A percentile compares a stretch with the other conserved stretches of the same genome.
Conservation (phyloP, 305 asterid species). For the Fraxinus floribunda region DNA sequence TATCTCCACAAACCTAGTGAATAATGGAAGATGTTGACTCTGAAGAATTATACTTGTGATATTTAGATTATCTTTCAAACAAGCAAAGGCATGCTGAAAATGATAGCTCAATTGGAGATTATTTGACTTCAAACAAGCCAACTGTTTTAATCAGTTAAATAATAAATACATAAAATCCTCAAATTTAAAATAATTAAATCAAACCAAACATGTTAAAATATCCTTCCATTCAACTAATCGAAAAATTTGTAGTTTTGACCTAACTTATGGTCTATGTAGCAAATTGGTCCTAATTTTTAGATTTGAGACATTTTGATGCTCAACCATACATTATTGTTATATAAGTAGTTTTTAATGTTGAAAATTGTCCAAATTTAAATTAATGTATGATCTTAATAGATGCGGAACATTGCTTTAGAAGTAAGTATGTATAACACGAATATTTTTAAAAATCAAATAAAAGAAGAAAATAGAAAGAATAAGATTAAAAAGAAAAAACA, state of each 20-base stretch:
- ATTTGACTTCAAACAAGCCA: conserved; percentile 29
- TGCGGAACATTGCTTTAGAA: neutral
- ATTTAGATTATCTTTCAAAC: conserved; percentile 9
- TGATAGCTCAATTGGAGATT: conserved; percentile 21
- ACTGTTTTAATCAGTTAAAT: neutral
- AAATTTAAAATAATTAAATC: neutral
- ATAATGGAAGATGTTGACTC: conserved; percentile 20
- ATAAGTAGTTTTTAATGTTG: neutral
- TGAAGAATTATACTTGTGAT: neutral
- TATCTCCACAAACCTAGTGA: neutral
- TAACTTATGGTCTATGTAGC: neutral
- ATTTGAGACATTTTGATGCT: neutral
- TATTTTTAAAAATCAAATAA: neutral
- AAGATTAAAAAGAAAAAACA: neutral
- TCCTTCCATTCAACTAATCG: neutral
- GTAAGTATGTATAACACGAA: neutral
- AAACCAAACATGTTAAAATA: neutral
- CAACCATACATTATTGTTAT: neutral
- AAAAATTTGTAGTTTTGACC: neutral
- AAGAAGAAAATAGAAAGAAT: neutral
- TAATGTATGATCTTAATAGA: neutral
- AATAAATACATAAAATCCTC: neutral
- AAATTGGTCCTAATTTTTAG: neutral
- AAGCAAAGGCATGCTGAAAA: conserved; percentile 24
- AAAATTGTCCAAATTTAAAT: neutral